Conservation (phyloP, 305 asterid genomes). For the Nicotiana rustica region DNA sequence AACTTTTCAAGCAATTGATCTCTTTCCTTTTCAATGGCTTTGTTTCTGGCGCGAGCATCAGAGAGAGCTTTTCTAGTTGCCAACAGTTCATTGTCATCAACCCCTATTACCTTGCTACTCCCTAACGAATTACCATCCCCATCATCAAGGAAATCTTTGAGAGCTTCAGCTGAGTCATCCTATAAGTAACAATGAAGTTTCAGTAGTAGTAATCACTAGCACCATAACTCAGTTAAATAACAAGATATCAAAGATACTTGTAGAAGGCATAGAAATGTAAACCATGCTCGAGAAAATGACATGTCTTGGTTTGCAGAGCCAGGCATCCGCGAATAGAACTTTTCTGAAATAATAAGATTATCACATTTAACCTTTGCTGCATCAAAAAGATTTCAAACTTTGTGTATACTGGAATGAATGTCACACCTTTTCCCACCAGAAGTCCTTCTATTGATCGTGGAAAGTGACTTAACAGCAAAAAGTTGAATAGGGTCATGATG, state of each 20-base stretch:
- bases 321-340: conserved; percentile 32
- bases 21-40: conserved; percentile 46
- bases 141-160: conserved; percentile 44
- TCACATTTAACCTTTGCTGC: conserved; percentile 7
- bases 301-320: conserved; percentile 40
- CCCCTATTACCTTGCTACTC: conserved; percentile 37
- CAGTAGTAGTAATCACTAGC: neutral
- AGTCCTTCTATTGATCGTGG: conserved; percentile 32
- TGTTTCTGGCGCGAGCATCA: conserved; percentile 46
- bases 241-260: conserved; percentile 27
- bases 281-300: conserved; percentile 36
- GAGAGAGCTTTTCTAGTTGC: conserved; percentile 43
- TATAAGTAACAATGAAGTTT: conserved; percentile 36
- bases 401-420: neutral
- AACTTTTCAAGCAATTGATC: conserved; percentile 50
- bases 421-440: conserved; percentile 43
- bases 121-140: conserved; percentile 39
- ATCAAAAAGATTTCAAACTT: conserved; percentile 22
- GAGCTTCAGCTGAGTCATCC: conserved; percentile 44
- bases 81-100: conserved; percentile 43
- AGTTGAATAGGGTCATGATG: conserved; percentile 29
- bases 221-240: neutral
- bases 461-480: conserved; percentile 38
- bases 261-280: conserved; percentile 6
- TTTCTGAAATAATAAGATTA: conserved; percentile 29